Percentiles rank a stretch among this genome's conserved stretches.
Conservation (phyloP, 2,329 filamentous ascomycete species). For the Neofusicoccum kwambonambiense region DNA sequence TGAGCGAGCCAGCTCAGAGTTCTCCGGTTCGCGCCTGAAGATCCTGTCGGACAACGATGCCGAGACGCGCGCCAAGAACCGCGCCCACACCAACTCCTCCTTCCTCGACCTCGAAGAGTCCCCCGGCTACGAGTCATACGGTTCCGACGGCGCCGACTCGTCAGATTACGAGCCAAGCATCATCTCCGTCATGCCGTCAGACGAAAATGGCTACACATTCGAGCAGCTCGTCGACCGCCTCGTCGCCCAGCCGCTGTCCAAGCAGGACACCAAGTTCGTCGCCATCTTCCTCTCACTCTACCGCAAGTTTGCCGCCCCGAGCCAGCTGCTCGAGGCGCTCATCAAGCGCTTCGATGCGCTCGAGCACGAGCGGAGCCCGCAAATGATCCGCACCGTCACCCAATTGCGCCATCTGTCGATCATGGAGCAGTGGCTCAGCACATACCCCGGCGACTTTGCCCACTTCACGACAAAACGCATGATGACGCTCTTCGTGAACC, state of each 20-base stretch:
- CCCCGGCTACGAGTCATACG: constrained; percentile 63
- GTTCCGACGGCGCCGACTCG: constrained; percentile 66
- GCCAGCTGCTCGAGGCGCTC: constrained; percentile 73
- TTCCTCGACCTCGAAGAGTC: constrained; percentile 71
- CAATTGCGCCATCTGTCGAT: constrained; percentile 83
- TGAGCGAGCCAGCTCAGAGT: constrained; percentile 49
- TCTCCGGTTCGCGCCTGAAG: constrained; percentile 36
- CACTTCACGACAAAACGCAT: constrained; percentile 69
- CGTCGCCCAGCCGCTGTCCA: constrained; percentile 75
- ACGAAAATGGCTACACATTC: constrained; percentile 60
- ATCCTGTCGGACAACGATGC: constrained; percentile 24
- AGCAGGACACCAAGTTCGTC: constrained; percentile 83
- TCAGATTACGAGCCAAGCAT: constrained; percentile 56
- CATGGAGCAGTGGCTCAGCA: constrained; percentile 82
- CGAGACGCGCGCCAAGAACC: constrained; percentile 26
- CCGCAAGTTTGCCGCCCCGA: constrained; percentile 85
- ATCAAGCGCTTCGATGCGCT: constrained; percentile 71
- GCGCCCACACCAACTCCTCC: constrained; percentile 44
- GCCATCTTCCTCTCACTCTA: constrained; percentile 91
- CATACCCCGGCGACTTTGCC: constrained; percentile 92
- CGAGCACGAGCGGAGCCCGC: constrained; percentile 64
- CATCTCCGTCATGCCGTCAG: constrained; percentile 42
- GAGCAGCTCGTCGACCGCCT: constrained; percentile 74
- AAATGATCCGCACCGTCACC: constrained; percentile 73
- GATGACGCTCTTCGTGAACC: constrained; percentile 71